These are phyloP conservation scores for Neonectria punicea DNA, from an alignment of 2,329 filamentous ascomycete genomes.

Conservation along the genomic window DNA sequence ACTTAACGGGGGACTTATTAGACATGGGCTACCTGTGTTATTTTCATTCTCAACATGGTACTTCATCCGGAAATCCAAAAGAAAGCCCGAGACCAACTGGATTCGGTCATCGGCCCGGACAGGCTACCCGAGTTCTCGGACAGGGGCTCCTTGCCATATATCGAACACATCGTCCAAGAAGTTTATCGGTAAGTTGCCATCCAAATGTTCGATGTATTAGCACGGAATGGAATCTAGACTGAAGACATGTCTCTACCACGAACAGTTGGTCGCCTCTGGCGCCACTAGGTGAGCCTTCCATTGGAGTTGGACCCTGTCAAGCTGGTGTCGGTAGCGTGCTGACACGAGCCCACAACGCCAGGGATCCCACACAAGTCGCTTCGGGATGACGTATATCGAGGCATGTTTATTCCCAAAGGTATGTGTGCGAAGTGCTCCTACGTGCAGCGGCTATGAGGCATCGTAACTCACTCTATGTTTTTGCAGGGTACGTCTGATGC, in stretches of 20 bases:
- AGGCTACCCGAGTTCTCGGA: conserved; percentile 60
- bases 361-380: conserved; percentile 65
- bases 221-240: conserved; percentile 9
- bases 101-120: conserved; percentile 53
- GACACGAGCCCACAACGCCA: conserved; percentile 20
- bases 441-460: not conserved
- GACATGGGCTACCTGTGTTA: conserved; percentile 47
- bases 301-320: conserved; percentile 15
- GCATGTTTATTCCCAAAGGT: conserved; percentile 67
- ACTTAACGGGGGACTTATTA: conserved; percentile 24
- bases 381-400: conserved; percentile 66
- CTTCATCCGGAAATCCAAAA: conserved; percentile 56
- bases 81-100: conserved; percentile 59
- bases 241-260: not conserved
- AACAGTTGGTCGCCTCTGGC: conserved; percentile 54
- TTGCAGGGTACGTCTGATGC: conserved; percentile 32
- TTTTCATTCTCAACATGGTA: conserved; percentile 56
- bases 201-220: not conserved
- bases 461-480: conserved; percentile 16
- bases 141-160: conserved; percentile 53
- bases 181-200: conserved; percentile 47
- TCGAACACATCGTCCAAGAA: conserved; percentile 59
- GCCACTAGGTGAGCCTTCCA: conserved; percentile 51
- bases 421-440: not conserved
- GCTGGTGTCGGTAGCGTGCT: conserved; percentile 16